Base-by-base conservation (phyloP, 345 rosid genomes). In the Limnanthes douglasii region DNA sequence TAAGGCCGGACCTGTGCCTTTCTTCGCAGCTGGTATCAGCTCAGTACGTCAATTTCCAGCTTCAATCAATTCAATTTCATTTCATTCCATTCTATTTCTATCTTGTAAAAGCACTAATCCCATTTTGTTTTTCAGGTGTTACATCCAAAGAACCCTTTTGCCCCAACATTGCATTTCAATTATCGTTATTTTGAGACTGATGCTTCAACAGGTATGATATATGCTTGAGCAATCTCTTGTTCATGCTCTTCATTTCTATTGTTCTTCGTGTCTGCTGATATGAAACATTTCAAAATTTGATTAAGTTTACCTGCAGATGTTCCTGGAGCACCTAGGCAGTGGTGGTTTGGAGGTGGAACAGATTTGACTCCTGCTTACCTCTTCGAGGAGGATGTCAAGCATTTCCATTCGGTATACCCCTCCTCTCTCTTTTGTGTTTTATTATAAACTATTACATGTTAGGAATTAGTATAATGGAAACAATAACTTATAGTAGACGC, bases 341-440 rank as follows among this genome's bases (percentile, higher is more conserved):
- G 98, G 98, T 90, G 98, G 98, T 84, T 90, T 53, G 95, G 98
- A 19, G 95, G 98, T 45, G 98, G 98, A n/a, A 90, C 98, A 44
- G 98, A 90, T 70, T 69, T 90, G 16, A 83, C 98, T 29, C 98
- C 98, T 57, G 66, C 98, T 58, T 90, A 90, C 53, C 74, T 90
- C 59, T 80, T 80, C 39, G 94, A 90, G 41, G 96, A 90, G 44
- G 98, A 90, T 69, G 94, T 80, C 47, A 77, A 69, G 67, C 96
- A 84, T 58, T 90, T 90, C 28, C 98, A 90, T 50, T 68, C 82
- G 54, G 98, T 90, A 66, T 45, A 40, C 34, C 4, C 35, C 20
- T 16, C 11, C 4, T n/a, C 20, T 21, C 24, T 24, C 31, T 12
- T 31, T 5, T 30, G 9, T 23, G n/a, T 4, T 8, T 25, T 10